Conservation (phyloP, 352 stramenopile genomes). For the Pilasporangium apinafurcum region DNA sequence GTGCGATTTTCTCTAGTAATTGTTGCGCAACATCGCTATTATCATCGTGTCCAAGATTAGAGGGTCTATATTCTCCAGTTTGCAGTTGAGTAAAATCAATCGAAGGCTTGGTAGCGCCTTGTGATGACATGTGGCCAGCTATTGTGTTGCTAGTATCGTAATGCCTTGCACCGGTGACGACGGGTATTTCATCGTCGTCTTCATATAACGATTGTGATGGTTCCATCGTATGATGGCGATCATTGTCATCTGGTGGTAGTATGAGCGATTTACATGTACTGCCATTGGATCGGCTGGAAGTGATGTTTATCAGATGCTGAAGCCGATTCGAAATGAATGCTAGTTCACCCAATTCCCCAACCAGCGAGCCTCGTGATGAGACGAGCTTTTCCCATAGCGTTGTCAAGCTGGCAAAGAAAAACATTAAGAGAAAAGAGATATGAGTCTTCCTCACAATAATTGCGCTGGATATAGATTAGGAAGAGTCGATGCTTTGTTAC, state of each 20-base stretch:
- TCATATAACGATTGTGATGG: neutral
- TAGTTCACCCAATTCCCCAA: neutral
- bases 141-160: neutral
- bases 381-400: slow-evolving; percentile 2
- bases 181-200: slow-evolving; percentile 5
- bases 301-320: slow-evolving; percentile 3
- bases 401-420: too few species aligned
- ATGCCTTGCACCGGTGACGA: neutral
- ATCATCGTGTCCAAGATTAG: neutral
- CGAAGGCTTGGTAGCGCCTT: too few species aligned
- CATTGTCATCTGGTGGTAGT: slow-evolving; percentile 1
- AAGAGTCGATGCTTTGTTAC: too few species aligned
- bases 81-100: neutral
- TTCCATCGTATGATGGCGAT: neutral
- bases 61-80: neutral
- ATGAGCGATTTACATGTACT: neutral
- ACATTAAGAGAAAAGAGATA: too few species aligned
- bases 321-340: neutral
- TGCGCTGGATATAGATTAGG: too few species aligned
- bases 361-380: neutral
- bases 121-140: too few species aligned
- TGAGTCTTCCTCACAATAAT: too few species aligned
- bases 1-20: slow-evolving; percentile 8
- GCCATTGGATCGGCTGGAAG: neutral
- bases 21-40: neutral